Base-by-base conservation (phyloP, 495 filamentous ascomycete genomes). In the Lasiosphaeria ovina region DNA sequence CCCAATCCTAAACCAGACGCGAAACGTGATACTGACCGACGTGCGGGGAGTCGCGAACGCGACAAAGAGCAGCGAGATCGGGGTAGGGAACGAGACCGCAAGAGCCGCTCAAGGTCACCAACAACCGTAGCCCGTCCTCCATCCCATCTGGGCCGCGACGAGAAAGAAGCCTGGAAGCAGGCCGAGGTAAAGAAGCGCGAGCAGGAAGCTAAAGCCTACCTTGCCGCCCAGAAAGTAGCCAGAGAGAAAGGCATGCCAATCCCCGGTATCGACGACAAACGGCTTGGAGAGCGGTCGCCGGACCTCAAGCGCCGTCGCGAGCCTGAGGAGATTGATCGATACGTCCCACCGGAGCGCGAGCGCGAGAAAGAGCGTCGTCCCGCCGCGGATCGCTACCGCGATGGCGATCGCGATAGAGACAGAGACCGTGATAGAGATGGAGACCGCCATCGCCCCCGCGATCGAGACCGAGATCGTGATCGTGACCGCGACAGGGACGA, bases 121-220 rank as follows among this genome's bases (percentile, higher is more conserved):
- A 14, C 7, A 6, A 60, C 42, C 17, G 36, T 58, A 0, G 61
- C 61, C 16, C 67, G 70, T 6, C 73, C 69, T 1, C 64, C 74
- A 7, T 72, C 72, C 4, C 61, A 56, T 36, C 51, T 74, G 8
- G 67, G 65, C 57, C 66, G 64, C 17, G 66, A 66, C 14, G 74
- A 73, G 24, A 67, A 66, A 35, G 78, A 78, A 67, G 76, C 73
- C 3, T 79, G 78, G 79, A 83, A 83, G 60, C 79, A 79, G 58
- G 75, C 73, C 44, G 79, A 82, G 64, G 77, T 81, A 51, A 81
- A 77, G 69, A 77, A 80, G 59, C 79, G 81, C n/a, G 81, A 83
- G 58, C 74, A 78, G 55, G 81, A 84, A 70, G 81, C 81, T n/a
- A 83, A 81, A 62, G 78, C 77, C 12, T 84, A 83, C 61, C 70